Evolutionary conservation across 192 early-diverging fungal genomes (phyloP), one percentile per base, ranked within the genome.

Genomic region (Coemansia sp.): DNA sequence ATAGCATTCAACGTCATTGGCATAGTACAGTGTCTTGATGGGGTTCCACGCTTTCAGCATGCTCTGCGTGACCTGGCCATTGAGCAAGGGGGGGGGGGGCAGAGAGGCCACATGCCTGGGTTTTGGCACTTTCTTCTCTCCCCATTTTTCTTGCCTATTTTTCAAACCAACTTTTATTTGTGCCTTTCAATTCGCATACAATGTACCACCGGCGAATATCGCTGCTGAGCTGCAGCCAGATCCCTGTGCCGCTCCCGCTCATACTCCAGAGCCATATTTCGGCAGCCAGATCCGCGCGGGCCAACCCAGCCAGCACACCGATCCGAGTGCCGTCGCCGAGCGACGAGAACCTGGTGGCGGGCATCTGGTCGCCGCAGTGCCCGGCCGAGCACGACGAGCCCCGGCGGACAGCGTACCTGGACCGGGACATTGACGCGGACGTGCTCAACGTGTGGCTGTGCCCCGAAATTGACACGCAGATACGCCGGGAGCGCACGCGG

Each of bases 381-480:
- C 16, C 62, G 5, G 62, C 51, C 16, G 25, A 50, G 0, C 18
- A 5, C 23, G 14, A 12, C 24, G 48, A 50, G 35, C 52, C 51
- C 21, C 18, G 22, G 46, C 57, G 43, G 23, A 9, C 23, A 6
- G 21, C 30, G 30, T 30, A 6, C 10, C 6, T 24, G 21, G 35
- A 53, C 27, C 45, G 43, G 18, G 22, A 32, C 28, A 44, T 42
- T 8, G 52, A 18, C 30, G 18, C 30, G 6, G 57, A 55, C 8
- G 18, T 43, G 44, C 28, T 65, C 5, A 59, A 58, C 45, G 53
- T 56, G 6, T 77, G 73, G 73, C 16, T 57, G 50, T 71, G 74
- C 48, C 68, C 68, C 5, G 74, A 70, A 35, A 44, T 71, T 6
- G 57, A 55, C 5, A 33, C n/a, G 10, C 60, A 64, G 2, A 25